Conservation (phyloP, 192 early-diverging fungal genomes). For the Pilaira anomala region DNA sequence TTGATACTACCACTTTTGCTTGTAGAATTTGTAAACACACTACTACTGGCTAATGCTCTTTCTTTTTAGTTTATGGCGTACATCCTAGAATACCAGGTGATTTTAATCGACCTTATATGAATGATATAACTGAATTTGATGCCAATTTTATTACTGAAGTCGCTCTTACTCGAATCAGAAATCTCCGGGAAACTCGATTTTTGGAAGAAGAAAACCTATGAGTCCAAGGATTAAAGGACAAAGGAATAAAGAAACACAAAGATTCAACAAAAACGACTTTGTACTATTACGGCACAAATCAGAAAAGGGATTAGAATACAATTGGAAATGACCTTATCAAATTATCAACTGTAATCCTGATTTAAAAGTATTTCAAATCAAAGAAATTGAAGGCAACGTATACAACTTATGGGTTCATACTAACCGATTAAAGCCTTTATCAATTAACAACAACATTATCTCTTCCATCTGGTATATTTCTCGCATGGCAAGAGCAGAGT, state of each 20-base stretch:
- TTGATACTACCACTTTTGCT: constrained; percentile 6
- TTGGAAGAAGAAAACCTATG: neutral
- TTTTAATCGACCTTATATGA: neutral
- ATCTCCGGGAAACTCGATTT: neutral
- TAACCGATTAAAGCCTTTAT: neutral
- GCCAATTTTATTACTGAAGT: neutral
- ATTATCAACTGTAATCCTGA: constrained; percentile 1
- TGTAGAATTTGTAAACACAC: neutral
- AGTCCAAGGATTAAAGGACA: neutral
- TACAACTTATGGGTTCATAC: constrained; percentile 9
- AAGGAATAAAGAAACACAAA: neutral
- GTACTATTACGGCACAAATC: neutral
- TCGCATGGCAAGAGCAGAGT: neutral
- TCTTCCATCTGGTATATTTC: neutral
- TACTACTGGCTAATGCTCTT: neutral
- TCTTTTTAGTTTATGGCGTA: constrained; percentile 1
- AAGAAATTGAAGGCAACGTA: neutral
- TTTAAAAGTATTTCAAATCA: neutral
- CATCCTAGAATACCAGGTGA: neutral
- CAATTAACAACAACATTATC: neutral
- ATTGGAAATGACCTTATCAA: constrained; percentile 5
- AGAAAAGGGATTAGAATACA: constrained; percentile 7
- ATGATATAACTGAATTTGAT: neutral
- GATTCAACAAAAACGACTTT: too few species aligned
- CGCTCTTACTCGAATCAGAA: neutral